Conservation (phyloP, 768 basidiomycete genomes). For the Rhizopogon vesiculosus region DNA sequence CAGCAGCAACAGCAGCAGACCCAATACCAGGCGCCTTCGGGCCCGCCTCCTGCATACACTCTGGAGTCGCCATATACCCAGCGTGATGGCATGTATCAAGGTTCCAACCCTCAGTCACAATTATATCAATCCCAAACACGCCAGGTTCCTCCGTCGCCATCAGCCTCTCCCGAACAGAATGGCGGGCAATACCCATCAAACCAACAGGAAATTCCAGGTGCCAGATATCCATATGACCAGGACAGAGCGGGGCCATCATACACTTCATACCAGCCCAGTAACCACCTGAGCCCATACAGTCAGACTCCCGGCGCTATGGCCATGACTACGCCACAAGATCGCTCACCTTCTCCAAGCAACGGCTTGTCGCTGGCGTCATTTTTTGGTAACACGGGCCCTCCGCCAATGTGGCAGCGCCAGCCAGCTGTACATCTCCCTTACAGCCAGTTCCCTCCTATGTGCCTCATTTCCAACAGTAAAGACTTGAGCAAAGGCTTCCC, state of each 20-base stretch:
- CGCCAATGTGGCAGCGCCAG: constrained; percentile 21
- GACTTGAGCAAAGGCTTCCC: constrained; percentile 41
- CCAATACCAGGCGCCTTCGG: constrained; percentile 1
- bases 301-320: neutral
- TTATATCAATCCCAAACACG: constrained; percentile 1
- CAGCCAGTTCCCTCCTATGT: constrained; percentile 25
- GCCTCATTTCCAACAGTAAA: constrained; percentile 20
- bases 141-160: constrained; percentile 3
- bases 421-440: constrained; percentile 10
- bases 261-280: neutral
- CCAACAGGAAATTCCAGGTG: neutral
- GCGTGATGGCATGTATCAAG: constrained; percentile 10
- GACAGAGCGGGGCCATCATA: neutral
- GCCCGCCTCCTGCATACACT: constrained; percentile 9
- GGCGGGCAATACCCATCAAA: neutral
- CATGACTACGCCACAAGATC: constrained; percentile 2
- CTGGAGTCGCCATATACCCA: neutral
- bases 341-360: neutral
- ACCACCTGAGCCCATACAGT: neutral
- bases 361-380: constrained; percentile 17
- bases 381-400: constrained; percentile 23
- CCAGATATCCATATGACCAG: neutral
- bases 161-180: constrained; percentile 3
- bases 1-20: constrained; percentile 1
- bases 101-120: constrained; percentile 3